Evolutionary conservation across 345 rosid genomes (phyloP).

Genomic region (Ricinus communis): DNA sequence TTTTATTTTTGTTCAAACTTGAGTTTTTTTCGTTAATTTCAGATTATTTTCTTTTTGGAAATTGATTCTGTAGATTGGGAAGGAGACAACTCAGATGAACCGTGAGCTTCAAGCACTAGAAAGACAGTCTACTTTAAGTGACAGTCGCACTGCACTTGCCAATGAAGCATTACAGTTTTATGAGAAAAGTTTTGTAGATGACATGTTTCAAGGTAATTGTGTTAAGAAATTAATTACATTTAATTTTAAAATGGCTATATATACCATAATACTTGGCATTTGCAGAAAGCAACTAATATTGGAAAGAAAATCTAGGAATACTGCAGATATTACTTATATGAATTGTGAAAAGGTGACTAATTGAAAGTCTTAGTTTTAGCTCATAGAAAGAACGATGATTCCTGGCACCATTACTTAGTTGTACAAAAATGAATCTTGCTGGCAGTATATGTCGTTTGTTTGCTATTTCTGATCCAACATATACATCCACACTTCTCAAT

Average conservation of each 20-base stretch:
- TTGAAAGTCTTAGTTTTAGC: background rate
- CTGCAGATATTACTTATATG: background rate
- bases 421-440: background rate
- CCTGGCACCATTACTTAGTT: background rate
- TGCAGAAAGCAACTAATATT: background rate
- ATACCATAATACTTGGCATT: background rate
- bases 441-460: background rate
- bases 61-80: conserved; percentile 43
- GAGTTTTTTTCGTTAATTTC: background rate
- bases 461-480: background rate
- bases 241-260: background rate
- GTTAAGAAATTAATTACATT: background rate
- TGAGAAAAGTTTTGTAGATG: conserved; percentile 45
- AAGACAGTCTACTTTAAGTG: conserved; percentile 46
- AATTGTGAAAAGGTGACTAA: background rate
- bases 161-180: conserved; percentile 52
- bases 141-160: conserved; percentile 44
- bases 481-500: background rate
- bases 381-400: background rate
- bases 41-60: conserved; percentile 4
- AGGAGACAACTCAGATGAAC: conserved; percentile 60
- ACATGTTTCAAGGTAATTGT: conserved; percentile 61
- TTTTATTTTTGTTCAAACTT: background rate
- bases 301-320: background rate
- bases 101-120: conserved; percentile 59